A percentile compares a stretch with the other conserved stretches of the same genome.
Evolutionary conservation across 257 asterid species (phyloP).

Genomic region (Anisodus acutangulus): DNA sequence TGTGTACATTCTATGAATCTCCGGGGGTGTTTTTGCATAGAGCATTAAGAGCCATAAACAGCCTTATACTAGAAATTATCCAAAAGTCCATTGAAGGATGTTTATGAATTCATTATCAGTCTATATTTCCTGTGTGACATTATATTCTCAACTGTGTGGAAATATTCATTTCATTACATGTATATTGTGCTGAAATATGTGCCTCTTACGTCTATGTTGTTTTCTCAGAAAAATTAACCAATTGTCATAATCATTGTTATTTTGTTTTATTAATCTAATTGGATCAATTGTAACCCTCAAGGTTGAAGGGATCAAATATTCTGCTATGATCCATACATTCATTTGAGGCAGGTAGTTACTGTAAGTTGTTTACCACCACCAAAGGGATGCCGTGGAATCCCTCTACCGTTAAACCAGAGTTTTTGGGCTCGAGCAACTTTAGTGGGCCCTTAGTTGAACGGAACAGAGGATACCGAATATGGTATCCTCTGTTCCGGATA

Average conservation of each 20-base stretch:
- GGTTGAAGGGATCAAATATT: neutral
- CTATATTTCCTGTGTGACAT: neutral
- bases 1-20: neutral
- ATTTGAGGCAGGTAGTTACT: no score
- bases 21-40: neutral
- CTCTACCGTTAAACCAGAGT: no score
- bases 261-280: no score
- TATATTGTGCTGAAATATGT: neutral
- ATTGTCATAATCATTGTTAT: neutral
- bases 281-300: neutral
- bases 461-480: no score
- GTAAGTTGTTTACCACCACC: no score
- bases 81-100: neutral
- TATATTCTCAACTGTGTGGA: neutral
- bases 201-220: neutral
- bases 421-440: no score
- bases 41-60: neutral
- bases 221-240: neutral
- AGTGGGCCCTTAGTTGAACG: no score
- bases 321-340: no score
- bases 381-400: no score
- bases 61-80: conserved; percentile 2
- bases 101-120: neutral
- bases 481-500: no score
- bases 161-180: neutral